A percentile compares a stretch with the other conserved stretches of the same genome.
phyloP scores from a whole-genome alignment of 2,329 filamentous ascomycete genomes.

The Coniochaeta sp. region DNA sequence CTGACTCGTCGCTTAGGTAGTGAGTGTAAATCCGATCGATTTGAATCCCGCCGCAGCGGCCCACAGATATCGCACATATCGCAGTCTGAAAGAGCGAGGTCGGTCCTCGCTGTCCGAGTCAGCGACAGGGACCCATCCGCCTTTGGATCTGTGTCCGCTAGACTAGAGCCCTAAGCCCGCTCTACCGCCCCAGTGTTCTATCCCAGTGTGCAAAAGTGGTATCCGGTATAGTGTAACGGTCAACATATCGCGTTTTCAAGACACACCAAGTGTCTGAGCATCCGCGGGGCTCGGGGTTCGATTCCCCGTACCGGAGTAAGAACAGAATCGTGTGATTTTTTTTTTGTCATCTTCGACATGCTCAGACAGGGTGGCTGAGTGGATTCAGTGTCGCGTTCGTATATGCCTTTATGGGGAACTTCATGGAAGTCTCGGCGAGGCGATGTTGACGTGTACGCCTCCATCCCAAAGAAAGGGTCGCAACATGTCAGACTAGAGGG shows the following conservation, averaged over 20 bases:
- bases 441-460: neutral
- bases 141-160: neutral
- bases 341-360: neutral
- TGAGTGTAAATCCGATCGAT: no score
- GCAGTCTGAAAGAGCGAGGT: neutral
- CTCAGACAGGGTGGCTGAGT: no score
- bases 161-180: neutral
- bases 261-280: neutral
- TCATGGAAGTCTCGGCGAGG: neutral
- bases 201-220: neutral
- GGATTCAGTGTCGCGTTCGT: no score
- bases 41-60: neutral
- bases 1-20: neutral
- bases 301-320: neutral
- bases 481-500: neutral
- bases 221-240: neutral
- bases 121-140: neutral
- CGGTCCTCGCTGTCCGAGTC: neutral
- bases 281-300: neutral
- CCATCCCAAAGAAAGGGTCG: neutral
- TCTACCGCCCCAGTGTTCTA: neutral
- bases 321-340: neutral
- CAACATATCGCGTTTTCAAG: neutral
- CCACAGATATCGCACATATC: neutral
- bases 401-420: neutral